Percentiles rank a stretch among this genome's conserved stretches.
phyloP scores from a whole-genome alignment of 441 rosid species.

The Metrosideros polymorpha region DNA sequence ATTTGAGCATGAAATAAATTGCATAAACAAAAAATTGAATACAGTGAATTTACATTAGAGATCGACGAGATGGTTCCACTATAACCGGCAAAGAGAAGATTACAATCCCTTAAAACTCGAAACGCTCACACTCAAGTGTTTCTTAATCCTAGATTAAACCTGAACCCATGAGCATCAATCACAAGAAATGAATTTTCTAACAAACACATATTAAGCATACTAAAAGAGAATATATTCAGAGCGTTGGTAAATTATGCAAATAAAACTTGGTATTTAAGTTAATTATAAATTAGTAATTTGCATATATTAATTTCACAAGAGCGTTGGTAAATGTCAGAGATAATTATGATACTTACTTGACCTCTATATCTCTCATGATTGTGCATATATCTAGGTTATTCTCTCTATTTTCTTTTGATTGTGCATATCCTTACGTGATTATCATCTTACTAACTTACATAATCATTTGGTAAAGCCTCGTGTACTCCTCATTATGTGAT shows the following conservation, averaged over 20 bases:
- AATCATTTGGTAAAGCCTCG: not conserved
- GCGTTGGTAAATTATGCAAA: not conserved
- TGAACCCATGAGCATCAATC: not conserved
- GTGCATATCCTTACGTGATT: not conserved
- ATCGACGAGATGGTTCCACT: not conserved
- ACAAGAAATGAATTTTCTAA: not conserved
- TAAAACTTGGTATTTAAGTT: not conserved
- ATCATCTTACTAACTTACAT: not conserved
- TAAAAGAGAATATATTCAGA: not conserved
- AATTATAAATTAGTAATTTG: not conserved
- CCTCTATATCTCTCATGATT: not conserved
- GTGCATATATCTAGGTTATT: not conserved
- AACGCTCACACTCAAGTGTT: not conserved
- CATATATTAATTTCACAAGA: not conserved
- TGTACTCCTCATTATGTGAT: not conserved
- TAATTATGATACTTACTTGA: not conserved
- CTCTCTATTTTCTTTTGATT: not conserved
- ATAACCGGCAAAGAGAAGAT: not conserved
- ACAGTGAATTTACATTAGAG: no score
- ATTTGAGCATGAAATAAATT: not conserved
- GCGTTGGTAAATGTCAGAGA: not conserved
- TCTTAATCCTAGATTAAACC: not conserved
- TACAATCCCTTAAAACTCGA: accelerated
- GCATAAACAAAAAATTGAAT: not conserved
- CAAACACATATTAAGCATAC: not conserved